Evolutionary conservation across 495 filamentous ascomycete species (phyloP).

Genomic region (Corynascus novoguineensis): DNA sequence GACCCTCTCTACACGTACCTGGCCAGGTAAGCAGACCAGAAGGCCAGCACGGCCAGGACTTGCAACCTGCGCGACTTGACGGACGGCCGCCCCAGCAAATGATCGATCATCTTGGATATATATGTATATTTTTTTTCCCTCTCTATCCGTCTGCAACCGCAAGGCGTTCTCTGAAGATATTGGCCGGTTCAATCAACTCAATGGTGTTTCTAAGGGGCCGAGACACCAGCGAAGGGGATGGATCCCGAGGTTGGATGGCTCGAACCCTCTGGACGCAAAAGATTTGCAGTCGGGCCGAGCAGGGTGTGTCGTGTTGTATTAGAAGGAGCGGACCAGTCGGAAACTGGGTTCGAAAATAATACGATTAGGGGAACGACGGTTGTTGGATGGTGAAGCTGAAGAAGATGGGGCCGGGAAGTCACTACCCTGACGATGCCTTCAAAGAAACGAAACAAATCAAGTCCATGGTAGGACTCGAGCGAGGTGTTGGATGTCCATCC

Average conservation of each 20-base stretch:
- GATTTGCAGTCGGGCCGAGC: neutral
- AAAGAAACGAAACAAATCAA: neutral
- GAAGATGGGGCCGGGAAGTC: neutral
- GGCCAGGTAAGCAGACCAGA: constrained; percentile 83
- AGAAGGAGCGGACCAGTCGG: neutral
- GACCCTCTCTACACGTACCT: constrained; percentile 43
- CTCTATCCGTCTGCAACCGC: neutral
- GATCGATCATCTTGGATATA: constrained; percentile 66
- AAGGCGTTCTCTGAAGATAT: neutral
- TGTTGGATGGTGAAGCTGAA: neutral
- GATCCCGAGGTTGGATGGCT: neutral
- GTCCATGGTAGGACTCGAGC: neutral
- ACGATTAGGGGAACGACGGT: neutral
- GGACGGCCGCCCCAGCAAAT: constrained; percentile 87
- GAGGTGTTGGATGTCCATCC: neutral
- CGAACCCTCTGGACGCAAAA: neutral
- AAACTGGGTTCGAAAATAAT: neutral
- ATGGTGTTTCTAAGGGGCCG: neutral
- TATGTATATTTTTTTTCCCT: too few relatives aligned
- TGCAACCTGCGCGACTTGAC: constrained; percentile 88
- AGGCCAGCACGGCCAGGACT: constrained; percentile 81
- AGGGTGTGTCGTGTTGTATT: neutral
- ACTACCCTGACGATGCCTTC: neutral
- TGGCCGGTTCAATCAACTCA: neutral
- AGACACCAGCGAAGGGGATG: neutral